Evolutionary conservation across 306 rosid genomes (phyloP), one percentile per base, ranked within the genome.

Genomic region (Morella rubra): DNA sequence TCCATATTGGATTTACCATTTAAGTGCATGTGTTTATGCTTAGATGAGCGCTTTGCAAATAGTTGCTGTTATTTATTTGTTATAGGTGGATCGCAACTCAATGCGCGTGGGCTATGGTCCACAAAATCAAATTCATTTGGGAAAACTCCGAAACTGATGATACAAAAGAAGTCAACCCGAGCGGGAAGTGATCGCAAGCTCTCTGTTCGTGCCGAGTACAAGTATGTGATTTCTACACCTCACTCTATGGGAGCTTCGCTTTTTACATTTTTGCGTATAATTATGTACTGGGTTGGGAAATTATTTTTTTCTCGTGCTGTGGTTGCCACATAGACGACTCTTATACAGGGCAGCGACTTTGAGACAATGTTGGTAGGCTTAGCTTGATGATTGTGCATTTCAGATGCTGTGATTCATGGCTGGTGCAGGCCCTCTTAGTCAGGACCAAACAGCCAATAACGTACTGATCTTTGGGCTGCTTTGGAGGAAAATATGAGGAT

Each of bases 121-220:
- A 64, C 79, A 27, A 89, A 85, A 67, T 79, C 76, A 27, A 66
- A 52, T 81, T 77, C 91, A 7, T 71, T 78, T 71, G 81, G 83
- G 24, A 73, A 82, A 79, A 72, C 89, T 5, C 75, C 89, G 71
- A 93, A 87, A 77, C 83, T 91, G 51, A 50, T 67, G 22, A 72
- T 84, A 73, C 91, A 75, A 75, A 87, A 75, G 77, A 88, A 88
- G 81, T 79, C 85, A 27, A 82, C 69, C 69, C 81, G 73, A 68
- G 71, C 71, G 65, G 84, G 69, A 50, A 81, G 75, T 77, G 87
- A 72, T 60, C 89, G 84, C 76, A 71, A 69, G 76, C 76, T 87
- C 76, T 68, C 86, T 0, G 81, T 91, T 81, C 81, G 87, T 62
- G 93, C 98, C 0, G 94, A 93, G 54, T 87, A 88, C 77, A 71